Evolutionary conservation across 371 early-diverging fungal genomes (phyloP).

Genomic region (Rhizomucor pusillus): DNA sequence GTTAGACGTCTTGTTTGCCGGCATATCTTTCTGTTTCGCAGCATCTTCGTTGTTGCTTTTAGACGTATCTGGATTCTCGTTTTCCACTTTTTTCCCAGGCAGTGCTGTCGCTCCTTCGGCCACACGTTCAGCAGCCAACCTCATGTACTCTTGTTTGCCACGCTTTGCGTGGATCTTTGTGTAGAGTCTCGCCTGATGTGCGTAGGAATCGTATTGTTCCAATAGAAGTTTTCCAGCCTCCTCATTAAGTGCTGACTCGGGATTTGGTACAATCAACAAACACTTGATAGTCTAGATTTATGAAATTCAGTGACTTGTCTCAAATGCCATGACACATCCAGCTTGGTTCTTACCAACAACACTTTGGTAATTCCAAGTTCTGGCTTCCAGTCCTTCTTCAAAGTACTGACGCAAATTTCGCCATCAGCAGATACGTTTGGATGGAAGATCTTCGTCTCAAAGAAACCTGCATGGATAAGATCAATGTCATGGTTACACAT

Average conservation of each 20-base stretch:
- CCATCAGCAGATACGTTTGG: slow-evolving; percentile 87
- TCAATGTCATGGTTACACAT: background rate
- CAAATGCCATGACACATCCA: background rate
- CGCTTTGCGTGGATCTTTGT: slow-evolving; percentile 75
- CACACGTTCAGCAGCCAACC: slow-evolving; percentile 10
- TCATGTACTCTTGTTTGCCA: slow-evolving; percentile 28
- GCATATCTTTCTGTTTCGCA: slow-evolving; percentile 2
- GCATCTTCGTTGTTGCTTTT: background rate
- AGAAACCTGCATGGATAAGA: slow-evolving; percentile 45
- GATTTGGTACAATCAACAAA: slow-evolving; percentile 89
- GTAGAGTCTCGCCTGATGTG: slow-evolving; percentile 70
- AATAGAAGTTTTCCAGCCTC: slow-evolving; percentile 87
- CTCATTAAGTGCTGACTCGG: slow-evolving; percentile 92
- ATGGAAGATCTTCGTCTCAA: slow-evolving; percentile 90
- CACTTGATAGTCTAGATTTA: slow-evolving; percentile 77
- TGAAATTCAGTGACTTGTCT: background rate
- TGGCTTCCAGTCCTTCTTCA: slow-evolving; percentile 91
- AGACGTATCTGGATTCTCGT: background rate
- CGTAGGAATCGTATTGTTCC: slow-evolving; percentile 83
- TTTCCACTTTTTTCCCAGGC: slow-evolving; percentile 1
- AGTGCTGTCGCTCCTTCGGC: background rate
- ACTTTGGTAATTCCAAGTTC: slow-evolving; percentile 79
- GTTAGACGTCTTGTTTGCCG: background rate
- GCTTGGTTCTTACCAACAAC: slow-evolving; percentile 57
- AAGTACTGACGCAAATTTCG: slow-evolving; percentile 90